Base-by-base conservation (phyloP, 202 grass and related monocot species). In the Panicum hallii region DNA sequence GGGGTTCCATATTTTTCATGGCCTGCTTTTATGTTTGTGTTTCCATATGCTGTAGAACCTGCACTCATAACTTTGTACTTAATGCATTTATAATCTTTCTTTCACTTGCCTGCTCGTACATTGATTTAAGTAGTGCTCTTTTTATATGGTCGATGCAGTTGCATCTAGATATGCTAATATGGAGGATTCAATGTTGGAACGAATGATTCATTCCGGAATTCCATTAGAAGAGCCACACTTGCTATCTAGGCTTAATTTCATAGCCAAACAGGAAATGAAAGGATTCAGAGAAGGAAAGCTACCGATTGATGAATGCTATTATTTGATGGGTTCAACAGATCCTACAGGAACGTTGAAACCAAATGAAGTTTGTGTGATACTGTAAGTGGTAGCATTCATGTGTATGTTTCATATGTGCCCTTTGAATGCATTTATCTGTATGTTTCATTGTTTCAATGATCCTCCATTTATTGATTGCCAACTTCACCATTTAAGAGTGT, bases 351-450 rank as follows among this genome's bases (percentile, higher is more conserved):
- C 60, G 40, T 71, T 93, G 17, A 68, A 72, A 53, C 60, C 84
- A 67, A 91, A 93, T 81, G 91, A 97, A 97, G 85, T 97, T 87
- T 97, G 91, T 66, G 61, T 97, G 41, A 89, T 97, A 82, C 89
- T 97, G 94, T 97, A 84, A 89, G 94, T 82, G 41, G 45, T 69
- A 72, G 30, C 69, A 49, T 49, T 49, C 14, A 72, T 71, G n/a
- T 70, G 10, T 47, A 20, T 43, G 42, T 46, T 70, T 70, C 19
- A 68, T 43, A 9, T 44, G 22, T 71, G 43, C 70, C 69, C 23
- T 72, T 26, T 72, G 44, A 16, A 30, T 48, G 46, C 46, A 19
- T 34, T 72, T 52, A 15, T 26, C 14, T 50, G 44, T 32, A 17
- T 52, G 23, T 74, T 38, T 38, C 9, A 13, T 53, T 73, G 46